Conservation (phyloP, 768 basidiomycete species). For the Nidula microcarpa region DNA sequence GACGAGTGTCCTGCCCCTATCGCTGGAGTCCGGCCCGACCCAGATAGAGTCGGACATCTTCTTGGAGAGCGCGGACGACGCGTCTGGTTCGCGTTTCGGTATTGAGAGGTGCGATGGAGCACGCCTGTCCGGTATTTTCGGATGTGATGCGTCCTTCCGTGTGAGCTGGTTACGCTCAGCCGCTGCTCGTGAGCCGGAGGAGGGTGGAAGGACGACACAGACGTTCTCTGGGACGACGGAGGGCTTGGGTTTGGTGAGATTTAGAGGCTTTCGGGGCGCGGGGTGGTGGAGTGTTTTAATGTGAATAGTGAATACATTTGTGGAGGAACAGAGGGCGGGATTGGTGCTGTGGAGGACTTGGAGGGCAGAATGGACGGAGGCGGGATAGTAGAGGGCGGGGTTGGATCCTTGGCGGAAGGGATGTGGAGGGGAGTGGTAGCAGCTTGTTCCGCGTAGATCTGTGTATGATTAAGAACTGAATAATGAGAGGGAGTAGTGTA, state of each 20-base stretch:
- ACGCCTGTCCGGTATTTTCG: too few relatives aligned
- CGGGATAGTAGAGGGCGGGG: conserved; percentile 37
- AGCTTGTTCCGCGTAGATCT: conserved; percentile 29
- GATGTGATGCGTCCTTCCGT: too few relatives aligned
- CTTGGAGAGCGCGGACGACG: too few relatives aligned
- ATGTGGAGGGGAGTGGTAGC: conserved; percentile 23
- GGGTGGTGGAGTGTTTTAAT: conserved; percentile 22
- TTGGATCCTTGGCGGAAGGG: conserved; percentile 10
- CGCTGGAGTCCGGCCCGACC: too few relatives aligned
- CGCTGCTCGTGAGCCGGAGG: not conserved
- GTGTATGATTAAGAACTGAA: not conserved
- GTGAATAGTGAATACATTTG: conserved; percentile 24
- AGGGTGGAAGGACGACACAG: conserved; percentile 15
- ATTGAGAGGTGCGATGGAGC: too few relatives aligned
- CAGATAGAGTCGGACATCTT: too few relatives aligned
- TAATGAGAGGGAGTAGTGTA: not conserved
- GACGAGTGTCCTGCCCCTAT: too few relatives aligned
- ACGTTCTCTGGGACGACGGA: conserved; percentile 14
- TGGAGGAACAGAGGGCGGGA: conserved; percentile 26
- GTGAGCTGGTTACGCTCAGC: too few relatives aligned
- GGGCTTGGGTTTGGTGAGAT: not conserved
- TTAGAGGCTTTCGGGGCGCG: not conserved
- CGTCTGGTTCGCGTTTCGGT: too few relatives aligned
- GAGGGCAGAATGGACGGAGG: conserved; percentile 32
- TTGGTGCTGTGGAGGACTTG: conserved; percentile 13